A percentile compares a stretch with the other conserved stretches of the same genome.
These are phyloP conservation scores for Paxillus involutus DNA, from an alignment of 768 basidiomycete species.

Conservation along the genomic window DNA sequence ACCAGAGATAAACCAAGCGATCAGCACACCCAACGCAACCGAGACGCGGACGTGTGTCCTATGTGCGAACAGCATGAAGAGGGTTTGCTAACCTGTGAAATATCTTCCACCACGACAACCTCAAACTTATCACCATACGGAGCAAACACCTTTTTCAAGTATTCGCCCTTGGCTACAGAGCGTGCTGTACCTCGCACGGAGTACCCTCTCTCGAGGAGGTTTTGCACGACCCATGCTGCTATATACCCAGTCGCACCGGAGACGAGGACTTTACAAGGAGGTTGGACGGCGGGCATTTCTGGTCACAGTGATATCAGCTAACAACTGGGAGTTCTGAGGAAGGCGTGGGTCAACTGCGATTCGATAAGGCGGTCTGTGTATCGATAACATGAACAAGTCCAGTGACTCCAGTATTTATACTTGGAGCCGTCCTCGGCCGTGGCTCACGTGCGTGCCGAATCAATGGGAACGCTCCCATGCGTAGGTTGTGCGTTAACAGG, in stretches of 20 bases:
- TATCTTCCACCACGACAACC: constrained; percentile 68
- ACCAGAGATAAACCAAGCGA: not conserved
- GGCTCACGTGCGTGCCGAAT: no score
- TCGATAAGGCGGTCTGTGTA: no score
- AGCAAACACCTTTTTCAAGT: constrained; percentile 54
- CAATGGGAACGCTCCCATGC: no score
- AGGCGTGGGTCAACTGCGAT: no score
- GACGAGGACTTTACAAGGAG: constrained; percentile 30
- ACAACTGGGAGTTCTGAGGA: no score
- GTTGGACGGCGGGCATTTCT: constrained; percentile 22
- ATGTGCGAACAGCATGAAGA: not conserved
- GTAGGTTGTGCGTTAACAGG: no score
- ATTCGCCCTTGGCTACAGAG: constrained; percentile 53
- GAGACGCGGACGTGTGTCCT: not conserved
- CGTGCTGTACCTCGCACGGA: constrained; percentile 68
- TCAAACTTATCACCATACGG: constrained; percentile 59
- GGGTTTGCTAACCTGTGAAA: constrained; percentile 41
- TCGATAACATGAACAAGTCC: no score
- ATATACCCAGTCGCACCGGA: constrained; percentile 29
- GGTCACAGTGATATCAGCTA: no score
- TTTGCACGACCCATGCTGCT: constrained; percentile 48
- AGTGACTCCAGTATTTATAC: no score
- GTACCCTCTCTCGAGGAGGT: constrained; percentile 61
- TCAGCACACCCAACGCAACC: not conserved
- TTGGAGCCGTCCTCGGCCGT: no score